Conservation (phyloP, 176 grass and related monocot species). For the Saccharum spontaneum region DNA sequence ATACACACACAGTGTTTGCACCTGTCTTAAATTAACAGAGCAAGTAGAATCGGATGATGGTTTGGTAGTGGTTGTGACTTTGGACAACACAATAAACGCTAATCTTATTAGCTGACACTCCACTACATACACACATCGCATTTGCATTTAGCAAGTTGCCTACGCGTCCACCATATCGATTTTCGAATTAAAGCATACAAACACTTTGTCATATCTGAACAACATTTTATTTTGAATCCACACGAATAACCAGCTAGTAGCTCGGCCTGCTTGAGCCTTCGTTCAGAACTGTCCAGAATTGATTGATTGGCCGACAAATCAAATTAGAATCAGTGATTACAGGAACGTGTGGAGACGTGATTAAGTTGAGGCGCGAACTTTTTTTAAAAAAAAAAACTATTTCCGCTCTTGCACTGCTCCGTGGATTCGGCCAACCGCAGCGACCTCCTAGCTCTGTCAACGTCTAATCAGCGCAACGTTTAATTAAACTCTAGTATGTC, state of each 20-base stretch:
- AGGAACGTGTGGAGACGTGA: conserved; percentile 13
- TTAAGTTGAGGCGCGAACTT: background rate
- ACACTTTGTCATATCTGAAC: background rate
- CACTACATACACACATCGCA: background rate
- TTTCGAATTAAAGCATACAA: background rate
- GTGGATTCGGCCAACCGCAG: conserved; percentile 18
- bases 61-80: background rate
- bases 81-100: background rate
- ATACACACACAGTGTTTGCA: background rate
- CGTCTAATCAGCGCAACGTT: background rate
- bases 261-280: background rate
- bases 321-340: background rate
- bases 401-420: background rate
- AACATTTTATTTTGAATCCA: background rate
- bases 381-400: conserved; percentile 14
- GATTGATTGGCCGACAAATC: background rate
- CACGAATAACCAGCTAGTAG: background rate
- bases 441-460: background rate
- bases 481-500: background rate
- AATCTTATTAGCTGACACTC: background rate
- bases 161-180: background rate
- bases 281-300: background rate
- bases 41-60: background rate
- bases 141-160: background rate
- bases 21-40: background rate